Conservation (phyloP, 2,329 filamentous ascomycete species). For the Grosmannia penicillata region DNA sequence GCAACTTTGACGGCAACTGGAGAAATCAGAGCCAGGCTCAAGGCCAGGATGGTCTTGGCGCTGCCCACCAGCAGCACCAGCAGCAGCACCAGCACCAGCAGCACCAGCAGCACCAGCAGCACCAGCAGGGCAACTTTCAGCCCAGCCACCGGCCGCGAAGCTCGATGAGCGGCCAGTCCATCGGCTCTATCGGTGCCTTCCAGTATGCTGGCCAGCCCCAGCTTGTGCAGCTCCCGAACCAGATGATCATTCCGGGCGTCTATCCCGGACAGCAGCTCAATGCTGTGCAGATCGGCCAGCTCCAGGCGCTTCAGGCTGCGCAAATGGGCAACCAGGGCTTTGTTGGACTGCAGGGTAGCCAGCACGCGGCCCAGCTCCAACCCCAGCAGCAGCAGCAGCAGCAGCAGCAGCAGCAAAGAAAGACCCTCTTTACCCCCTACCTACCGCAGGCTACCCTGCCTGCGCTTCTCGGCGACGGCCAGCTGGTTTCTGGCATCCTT, state of each 20-base stretch:
- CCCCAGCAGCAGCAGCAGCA: constrained; percentile 42
- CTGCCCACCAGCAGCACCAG: constrained; percentile 31
- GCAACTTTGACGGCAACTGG: constrained; percentile 98
- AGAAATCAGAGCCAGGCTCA: constrained; percentile 60
- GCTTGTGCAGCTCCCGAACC: constrained; percentile 71
- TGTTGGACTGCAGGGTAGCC: constrained; percentile 51
- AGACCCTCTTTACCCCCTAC: constrained; percentile 97
- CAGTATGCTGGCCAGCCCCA: constrained; percentile 81
- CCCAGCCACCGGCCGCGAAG: constrained; percentile 77
- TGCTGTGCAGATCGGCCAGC: constrained; percentile 73
- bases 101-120: constrained; percentile 22
- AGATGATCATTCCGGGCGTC: constrained; percentile 76
- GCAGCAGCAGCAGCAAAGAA: constrained; percentile 81
- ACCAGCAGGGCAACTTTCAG: constrained; percentile 62
- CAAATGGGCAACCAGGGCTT: constrained; percentile 67
- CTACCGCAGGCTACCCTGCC: constrained; percentile 88
- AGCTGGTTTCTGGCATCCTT: constrained; percentile 89
- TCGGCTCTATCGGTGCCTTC: constrained; percentile 72
- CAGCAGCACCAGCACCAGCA: constrained; percentile 31
- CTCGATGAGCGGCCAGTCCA: constrained; percentile 73
- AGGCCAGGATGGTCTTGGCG: constrained; percentile 42
- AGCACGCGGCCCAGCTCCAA: constrained; percentile 57
- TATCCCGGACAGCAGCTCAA: constrained; percentile 73
- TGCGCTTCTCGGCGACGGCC: constrained; percentile 76
- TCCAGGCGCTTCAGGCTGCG: constrained; percentile 83